Evolutionary conservation across 2,329 filamentous ascomycete genomes (phyloP).

Genomic region (Monilinia laxa): DNA sequence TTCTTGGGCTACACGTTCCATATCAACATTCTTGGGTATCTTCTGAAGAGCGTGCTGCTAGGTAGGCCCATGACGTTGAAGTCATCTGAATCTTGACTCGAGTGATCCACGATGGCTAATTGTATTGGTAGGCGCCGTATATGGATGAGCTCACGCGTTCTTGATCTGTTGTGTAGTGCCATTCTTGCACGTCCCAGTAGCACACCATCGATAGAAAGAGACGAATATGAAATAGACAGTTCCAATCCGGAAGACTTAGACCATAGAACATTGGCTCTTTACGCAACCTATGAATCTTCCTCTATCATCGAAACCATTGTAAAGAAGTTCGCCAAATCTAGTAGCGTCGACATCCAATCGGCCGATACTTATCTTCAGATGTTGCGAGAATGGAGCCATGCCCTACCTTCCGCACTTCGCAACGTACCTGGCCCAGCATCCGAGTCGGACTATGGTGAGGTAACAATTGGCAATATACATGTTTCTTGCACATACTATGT

Average conservation of each 20-base stretch:
- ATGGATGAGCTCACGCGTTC: constrained; percentile 18
- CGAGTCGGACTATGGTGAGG: background rate
- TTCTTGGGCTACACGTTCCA: constrained; percentile 17
- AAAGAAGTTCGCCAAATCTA: constrained; percentile 2
- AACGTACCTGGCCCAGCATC: background rate
- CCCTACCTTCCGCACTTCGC: constrained; percentile 17
- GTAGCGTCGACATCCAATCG: constrained; percentile 3
- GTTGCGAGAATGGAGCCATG: constrained; percentile 12
- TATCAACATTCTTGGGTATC: constrained; percentile 1
- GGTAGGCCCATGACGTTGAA: background rate
- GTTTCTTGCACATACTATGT: constrained; percentile 15
- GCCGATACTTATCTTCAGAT: constrained; percentile 15
- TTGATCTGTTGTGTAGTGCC: constrained; percentile 15
- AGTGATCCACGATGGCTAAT: background rate
- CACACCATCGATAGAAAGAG: constrained; percentile 15
- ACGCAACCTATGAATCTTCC: constrained; percentile 10
- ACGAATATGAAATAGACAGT: constrained; percentile 14
- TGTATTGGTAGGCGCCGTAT: constrained; percentile 5
- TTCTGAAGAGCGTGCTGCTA: constrained; percentile 7
- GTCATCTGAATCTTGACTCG: background rate
- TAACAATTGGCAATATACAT: constrained; percentile 12
- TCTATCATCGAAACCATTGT: constrained; percentile 15
- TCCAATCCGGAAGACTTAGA: constrained; percentile 2
- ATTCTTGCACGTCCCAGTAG: constrained; percentile 17
- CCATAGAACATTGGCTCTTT: constrained; percentile 8